Percentiles rank a stretch among this genome's conserved stretches.
These are phyloP conservation scores for Ganoderma resinaceum DNA, from an alignment of 1,284 basidiomycete species.

Conservation along the genomic window DNA sequence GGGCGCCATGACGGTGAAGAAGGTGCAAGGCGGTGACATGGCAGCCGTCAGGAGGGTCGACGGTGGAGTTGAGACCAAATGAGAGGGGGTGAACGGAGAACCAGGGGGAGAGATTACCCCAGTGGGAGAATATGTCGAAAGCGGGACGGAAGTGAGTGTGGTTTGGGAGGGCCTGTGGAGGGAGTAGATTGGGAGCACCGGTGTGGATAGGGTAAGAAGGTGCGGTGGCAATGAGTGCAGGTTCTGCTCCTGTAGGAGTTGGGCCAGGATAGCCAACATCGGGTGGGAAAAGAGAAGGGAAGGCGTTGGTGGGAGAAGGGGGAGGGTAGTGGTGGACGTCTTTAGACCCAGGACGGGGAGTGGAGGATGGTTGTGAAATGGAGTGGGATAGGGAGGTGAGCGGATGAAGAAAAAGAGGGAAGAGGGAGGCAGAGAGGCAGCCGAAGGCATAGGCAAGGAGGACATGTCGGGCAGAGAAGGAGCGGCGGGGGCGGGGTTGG, in stretches of 20 bases:
- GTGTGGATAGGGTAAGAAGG: constrained; percentile 79
- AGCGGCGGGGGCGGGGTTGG: neutral
- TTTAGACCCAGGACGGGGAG: constrained; percentile 73
- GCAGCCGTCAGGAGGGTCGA: constrained; percentile 74
- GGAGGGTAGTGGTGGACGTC: constrained; percentile 74
- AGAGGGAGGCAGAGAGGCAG: constrained; percentile 11
- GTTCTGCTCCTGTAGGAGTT: constrained; percentile 88
- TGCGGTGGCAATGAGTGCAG: constrained; percentile 80
- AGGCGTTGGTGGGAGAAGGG: constrained; percentile 69
- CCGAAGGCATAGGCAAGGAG: constrained; percentile 9
- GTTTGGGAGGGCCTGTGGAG: constrained; percentile 43
- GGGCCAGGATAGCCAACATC: constrained; percentile 82
- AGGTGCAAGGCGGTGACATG: constrained; percentile 76
- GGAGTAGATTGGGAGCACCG: constrained; percentile 72
- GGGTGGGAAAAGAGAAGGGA: constrained; percentile 75
- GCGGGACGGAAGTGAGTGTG: constrained; percentile 29
- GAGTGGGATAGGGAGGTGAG: neutral
- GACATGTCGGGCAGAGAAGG: constrained; percentile 6
- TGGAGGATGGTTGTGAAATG: constrained; percentile 32
- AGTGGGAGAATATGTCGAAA: constrained; percentile 75
- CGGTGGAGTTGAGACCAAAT: constrained; percentile 78
- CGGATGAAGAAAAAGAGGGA: constrained; percentile 11
- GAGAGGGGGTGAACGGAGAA: constrained; percentile 70
- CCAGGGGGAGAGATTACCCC: constrained; percentile 89
- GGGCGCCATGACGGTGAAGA: constrained; percentile 81